A percentile compares a stretch with the other conserved stretches of the same genome.
Conservation (phyloP, 805 yeast species). For the Sugiyamaella americana region DNA sequence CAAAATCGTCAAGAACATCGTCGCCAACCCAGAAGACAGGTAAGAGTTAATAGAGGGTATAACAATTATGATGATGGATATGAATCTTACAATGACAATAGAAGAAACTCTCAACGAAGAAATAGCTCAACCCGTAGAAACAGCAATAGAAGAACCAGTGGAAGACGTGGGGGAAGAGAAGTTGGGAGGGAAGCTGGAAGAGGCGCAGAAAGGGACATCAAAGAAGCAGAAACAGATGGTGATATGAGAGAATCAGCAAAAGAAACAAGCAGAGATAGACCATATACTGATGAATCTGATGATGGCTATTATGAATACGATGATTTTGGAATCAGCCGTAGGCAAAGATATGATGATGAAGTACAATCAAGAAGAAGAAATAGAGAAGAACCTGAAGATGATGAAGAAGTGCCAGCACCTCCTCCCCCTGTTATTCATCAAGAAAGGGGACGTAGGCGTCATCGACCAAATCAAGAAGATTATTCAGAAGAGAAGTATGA, state of each 20-base stretch:
- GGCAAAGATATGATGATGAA: background rate
- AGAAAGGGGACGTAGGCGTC: too few relatives aligned
- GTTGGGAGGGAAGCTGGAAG: too few relatives aligned
- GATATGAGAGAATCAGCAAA: too few relatives aligned
- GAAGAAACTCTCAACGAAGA: background rate
- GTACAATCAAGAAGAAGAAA: background rate
- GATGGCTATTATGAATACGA: background rate
- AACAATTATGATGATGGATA: background rate
- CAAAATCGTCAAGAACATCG: conserved; percentile 2
- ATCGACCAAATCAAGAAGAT: too few relatives aligned
- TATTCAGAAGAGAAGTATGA: background rate
- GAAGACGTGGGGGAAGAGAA: too few relatives aligned
- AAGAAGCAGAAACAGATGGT: too few relatives aligned
- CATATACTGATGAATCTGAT: background rate
- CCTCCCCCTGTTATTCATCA: too few relatives aligned
- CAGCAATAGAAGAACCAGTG: too few relatives aligned
- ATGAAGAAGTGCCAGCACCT: background rate
- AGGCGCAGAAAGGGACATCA: too few relatives aligned
- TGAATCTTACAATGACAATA: background rate
- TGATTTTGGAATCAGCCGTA: background rate
- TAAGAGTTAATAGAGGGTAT: background rate
- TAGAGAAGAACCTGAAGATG: background rate
- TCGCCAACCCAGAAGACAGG: background rate
- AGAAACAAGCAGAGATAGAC: too few relatives aligned
- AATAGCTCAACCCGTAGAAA: background rate